phyloP scores from a whole-genome alignment of 2,329 filamentous ascomycete species.

The Boeremia lycopersici region DNA sequence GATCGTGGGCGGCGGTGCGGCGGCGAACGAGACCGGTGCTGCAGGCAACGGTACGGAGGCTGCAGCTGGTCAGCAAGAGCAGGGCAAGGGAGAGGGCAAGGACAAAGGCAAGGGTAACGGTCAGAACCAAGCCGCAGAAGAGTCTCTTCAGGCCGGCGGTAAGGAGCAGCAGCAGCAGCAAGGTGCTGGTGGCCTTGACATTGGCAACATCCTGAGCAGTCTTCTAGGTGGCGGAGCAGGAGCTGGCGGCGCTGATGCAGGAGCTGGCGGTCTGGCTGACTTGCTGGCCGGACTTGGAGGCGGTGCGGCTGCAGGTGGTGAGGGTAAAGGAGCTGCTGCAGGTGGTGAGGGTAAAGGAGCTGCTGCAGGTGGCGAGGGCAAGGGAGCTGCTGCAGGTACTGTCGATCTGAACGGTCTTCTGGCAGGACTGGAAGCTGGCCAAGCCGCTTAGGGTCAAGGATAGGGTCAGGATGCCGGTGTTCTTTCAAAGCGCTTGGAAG shows the following conservation, averaged over 20 bases:
- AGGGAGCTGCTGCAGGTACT: background rate
- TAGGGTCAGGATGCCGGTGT: slow-evolving; percentile 1
- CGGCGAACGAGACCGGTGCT: slow-evolving; percentile 5
- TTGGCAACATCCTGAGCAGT: slow-evolving; percentile 6
- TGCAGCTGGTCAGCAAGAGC: background rate
- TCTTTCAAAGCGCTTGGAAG: background rate
- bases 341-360: too few relatives aligned
- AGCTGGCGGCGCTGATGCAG: slow-evolving; percentile 2
- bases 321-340: background rate
- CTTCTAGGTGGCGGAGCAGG: slow-evolving; percentile 14
- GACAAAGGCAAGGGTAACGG: slow-evolving; percentile 5
- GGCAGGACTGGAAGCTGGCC: background rate
- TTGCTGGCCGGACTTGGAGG: background rate
- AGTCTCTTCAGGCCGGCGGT: slow-evolving; percentile 3
- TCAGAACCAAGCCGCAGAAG: slow-evolving; percentile 4
- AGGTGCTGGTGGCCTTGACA: background rate
- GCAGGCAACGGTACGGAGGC: slow-evolving; percentile 5
- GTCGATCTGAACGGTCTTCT: background rate
- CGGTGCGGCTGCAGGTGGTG: background rate
- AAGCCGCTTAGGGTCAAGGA: background rate
- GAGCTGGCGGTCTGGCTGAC: background rate
- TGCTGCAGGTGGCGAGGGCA: too few relatives aligned
- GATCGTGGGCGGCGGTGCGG: slow-evolving; percentile 3
- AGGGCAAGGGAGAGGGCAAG: slow-evolving; percentile 13
- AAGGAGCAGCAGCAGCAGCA: slow-evolving; percentile 18